Base-by-base conservation (phyloP, 2,329 filamentous ascomycete genomes). In the Phialemoniopsis sp. region DNA sequence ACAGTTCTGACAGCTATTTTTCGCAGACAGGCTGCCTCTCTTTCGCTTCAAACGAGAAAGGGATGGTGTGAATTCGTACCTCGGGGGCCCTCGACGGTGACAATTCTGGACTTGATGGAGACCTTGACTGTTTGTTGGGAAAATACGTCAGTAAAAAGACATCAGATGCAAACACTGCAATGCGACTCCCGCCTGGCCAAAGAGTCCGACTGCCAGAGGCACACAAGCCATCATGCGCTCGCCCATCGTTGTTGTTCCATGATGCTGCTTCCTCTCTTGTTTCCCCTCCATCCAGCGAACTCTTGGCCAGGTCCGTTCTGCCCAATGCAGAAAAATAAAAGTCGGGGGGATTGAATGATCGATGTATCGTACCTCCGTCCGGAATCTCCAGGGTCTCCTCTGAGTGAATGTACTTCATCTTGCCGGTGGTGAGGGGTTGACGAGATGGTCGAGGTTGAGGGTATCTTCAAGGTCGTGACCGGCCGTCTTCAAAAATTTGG, bases 351-450 rank as follows among this genome's bases (percentile, higher is more conserved):
- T 51, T 48, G 42, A 44, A 39, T 38, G 29, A 33, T 36, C 38
- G 46, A 37, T 53, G 47, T 54, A 52, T 58, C 88, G 76, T 84
- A 95, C 89, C 89, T 79, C 90, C 88, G 72, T 96, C 89, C 65
- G 94, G 93, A 74, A 98, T 89, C 64, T 84, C 81, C 76, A 98
- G 80, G 75, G 81, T 79, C 84, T 98, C 91, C 78, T 91, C 80
- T 67, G 89, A 95, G 82, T 96, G 89, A 78, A 98, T 95, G 88
- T 96, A 97, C 81, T 87, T 94, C 93, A 97, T 97, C 76, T 87
- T 96, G 86, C 76, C 73, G 71, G 68, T 68, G 60, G 64, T 66
- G 66, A 58, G 32, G 33, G 36, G 33, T 34, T 16, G 32, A 34
- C 32, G 36, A 31, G 35, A 29, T 36, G 36, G 37, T 38, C 33